Conservation (phyloP, 169 alveolate species). For the Plasmodium blacklocki region DNA sequence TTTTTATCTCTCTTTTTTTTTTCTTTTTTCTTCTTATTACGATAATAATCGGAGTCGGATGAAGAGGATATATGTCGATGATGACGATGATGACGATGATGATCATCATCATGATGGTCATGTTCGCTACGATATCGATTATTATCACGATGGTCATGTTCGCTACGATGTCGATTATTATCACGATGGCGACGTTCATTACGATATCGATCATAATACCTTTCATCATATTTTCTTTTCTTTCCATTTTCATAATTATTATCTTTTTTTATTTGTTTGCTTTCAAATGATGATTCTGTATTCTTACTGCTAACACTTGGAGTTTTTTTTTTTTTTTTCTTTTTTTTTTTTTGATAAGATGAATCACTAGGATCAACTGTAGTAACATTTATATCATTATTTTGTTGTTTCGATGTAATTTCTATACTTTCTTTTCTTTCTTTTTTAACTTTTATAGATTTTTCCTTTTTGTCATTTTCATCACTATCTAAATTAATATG, state of each 20-base stretch:
- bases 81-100: no score
- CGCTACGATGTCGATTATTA: no score
- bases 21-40: background rate
- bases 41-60: no score
- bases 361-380: conserved; percentile 2
- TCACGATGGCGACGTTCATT: background rate
- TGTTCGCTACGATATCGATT: no score
- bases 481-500: background rate
- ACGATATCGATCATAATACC: background rate
- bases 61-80: no score
- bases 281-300: no score
- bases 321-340: background rate
- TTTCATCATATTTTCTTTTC: background rate
- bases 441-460: background rate
- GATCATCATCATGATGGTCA: no score
- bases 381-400: background rate
- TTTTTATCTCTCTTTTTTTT: background rate
- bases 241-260: background rate
- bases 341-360: background rate
- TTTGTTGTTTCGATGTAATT: no score
- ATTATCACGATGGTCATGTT: no score
- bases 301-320: no score
- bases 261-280: no score
- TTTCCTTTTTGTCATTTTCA: background rate
- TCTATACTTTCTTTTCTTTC: background rate